Evolutionary conservation across 768 basidiomycete genomes (phyloP), one percentile per base, ranked within the genome.

Genomic region (Russula brevipes): DNA sequence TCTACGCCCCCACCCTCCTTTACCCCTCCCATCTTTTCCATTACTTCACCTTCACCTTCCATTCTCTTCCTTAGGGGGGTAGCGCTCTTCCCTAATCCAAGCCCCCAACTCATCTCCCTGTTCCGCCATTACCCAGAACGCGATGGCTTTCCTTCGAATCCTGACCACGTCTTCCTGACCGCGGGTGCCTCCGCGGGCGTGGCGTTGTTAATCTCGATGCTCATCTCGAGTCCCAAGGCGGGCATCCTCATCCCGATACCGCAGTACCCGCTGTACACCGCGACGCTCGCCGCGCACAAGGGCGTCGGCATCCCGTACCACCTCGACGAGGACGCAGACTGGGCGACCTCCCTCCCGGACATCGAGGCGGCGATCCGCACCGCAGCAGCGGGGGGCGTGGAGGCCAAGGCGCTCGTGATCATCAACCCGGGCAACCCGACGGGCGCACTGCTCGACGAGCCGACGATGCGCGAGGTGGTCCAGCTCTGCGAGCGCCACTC

Each of bases 351-450:
- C 52, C 78, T 85, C 45, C 71, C 76, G 10, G 83, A 85, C 55
- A 84, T 98, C 69, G 79, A 85, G 65, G 75, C 77, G 1, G 85
- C 89, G 5, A 77, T 98, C 64, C 77, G 81, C 14, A 81, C 85
- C 41, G 89, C 89, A 1, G 76, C 80, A 35, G 75, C 77, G 61
- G 81, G 86, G 17, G 87, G 87, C 66, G 78, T 82, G 35, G 74
- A 76, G 5, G 81, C 92, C 54, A 93, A 89, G 69, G 94, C 89
- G 5, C 83, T 99, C 61, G 96, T 98, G 65, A 84, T 99, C 70
- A 98, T 99, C 81, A 99, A 99, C 78, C 96, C 96, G 0, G 96
- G 96, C 30, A 99, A 98, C 77, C 96, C 97, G 24, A 98, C 97
- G 0, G 97, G 96, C 46, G 84, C 88, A 4, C 81, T 96, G 55